These are phyloP conservation scores for Leccinum olivaceopallidum DNA, from an alignment of 768 basidiomycete genomes.

Conservation along the genomic window DNA sequence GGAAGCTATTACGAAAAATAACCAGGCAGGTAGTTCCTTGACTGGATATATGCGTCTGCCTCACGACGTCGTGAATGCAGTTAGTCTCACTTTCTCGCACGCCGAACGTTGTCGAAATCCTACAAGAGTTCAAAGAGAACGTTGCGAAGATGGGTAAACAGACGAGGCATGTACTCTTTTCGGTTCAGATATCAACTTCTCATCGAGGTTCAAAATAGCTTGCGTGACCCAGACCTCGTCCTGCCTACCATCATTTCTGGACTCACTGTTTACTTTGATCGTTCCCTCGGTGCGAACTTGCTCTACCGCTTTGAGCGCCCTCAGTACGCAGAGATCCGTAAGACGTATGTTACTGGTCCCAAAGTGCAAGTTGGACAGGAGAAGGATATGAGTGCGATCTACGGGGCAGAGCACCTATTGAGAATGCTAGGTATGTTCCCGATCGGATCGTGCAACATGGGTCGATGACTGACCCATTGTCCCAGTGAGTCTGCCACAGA, in stretches of 20 bases:
- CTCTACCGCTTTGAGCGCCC: constrained; percentile 95
- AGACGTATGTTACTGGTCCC: constrained; percentile 70
- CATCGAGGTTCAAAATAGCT: constrained; percentile 35
- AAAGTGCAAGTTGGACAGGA: constrained; percentile 67
- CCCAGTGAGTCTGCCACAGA: constrained; percentile 88
- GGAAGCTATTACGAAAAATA: constrained; percentile 96
- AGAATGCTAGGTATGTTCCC: constrained; percentile 79
- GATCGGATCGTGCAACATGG: background rate
- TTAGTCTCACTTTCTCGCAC: constrained; percentile 79
- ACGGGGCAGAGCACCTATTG: constrained; percentile 93
- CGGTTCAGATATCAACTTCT: background rate
- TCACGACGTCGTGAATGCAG: constrained; percentile 40
- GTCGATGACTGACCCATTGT: constrained; percentile 6
- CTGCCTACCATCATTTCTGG: constrained; percentile 84
- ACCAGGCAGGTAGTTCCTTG: constrained; percentile 55
- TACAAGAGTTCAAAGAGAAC: constrained; percentile 75
- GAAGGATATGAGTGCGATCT: constrained; percentile 86
- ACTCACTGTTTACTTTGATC: constrained; percentile 90
- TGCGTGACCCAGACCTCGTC: constrained; percentile 69
- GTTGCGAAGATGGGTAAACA: constrained; percentile 50
- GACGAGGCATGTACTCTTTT: constrained; percentile 40
- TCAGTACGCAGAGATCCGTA: constrained; percentile 82
- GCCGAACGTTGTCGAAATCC: constrained; percentile 75
- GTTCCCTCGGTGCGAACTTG: constrained; percentile 83
- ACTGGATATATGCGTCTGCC: background rate